Evolutionary conservation across 768 basidiomycete genomes (phyloP).

Genomic region (Termitomyces sp.): DNA sequence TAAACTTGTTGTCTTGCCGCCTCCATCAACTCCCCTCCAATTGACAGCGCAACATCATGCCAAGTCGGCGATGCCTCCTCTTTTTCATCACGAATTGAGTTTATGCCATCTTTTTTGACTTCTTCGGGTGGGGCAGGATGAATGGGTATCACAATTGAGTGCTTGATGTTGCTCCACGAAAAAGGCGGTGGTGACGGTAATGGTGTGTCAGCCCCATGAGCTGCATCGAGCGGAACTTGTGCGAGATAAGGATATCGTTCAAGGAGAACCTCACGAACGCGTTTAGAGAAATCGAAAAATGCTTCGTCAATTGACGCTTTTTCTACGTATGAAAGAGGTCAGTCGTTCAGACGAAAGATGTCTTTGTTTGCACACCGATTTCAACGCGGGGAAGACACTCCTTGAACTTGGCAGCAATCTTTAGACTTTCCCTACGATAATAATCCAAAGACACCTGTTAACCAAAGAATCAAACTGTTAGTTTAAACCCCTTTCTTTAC

Average conservation of each 20-base stretch:
- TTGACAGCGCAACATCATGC: conserved; percentile 89
- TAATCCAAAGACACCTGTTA: conserved; percentile 85
- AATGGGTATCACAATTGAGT: conserved; percentile 64
- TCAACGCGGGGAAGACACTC: conserved; percentile 76
- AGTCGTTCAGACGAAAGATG: background rate
- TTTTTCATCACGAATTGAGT: background rate
- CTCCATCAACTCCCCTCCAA: conserved; percentile 86
- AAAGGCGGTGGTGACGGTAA: conserved; percentile 71
- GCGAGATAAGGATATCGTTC: conserved; percentile 75
- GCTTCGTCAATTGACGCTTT: conserved; percentile 98
- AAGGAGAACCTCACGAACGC: conserved; percentile 73
- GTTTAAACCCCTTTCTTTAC: background rate
- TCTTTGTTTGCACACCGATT: conserved; percentile 50
- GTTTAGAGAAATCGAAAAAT: conserved; percentile 86
- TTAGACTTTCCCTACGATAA: conserved; percentile 87
- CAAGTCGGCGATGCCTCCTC: conserved; percentile 51
- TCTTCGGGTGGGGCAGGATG: conserved; percentile 28
- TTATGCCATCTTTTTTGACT: conserved; percentile 9
- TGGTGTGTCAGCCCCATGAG: conserved; percentile 68
- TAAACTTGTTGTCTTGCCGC: conserved; percentile 66
- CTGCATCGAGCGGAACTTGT: conserved; percentile 62
- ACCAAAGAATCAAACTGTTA: background rate
- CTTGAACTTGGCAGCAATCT: conserved; percentile 81
- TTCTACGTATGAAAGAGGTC: conserved; percentile 43
- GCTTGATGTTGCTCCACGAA: conserved; percentile 57